Evolutionary conservation across 2,329 filamentous ascomycete species (phyloP).

Genomic region (Cephalotrichum gorgonifer): DNA sequence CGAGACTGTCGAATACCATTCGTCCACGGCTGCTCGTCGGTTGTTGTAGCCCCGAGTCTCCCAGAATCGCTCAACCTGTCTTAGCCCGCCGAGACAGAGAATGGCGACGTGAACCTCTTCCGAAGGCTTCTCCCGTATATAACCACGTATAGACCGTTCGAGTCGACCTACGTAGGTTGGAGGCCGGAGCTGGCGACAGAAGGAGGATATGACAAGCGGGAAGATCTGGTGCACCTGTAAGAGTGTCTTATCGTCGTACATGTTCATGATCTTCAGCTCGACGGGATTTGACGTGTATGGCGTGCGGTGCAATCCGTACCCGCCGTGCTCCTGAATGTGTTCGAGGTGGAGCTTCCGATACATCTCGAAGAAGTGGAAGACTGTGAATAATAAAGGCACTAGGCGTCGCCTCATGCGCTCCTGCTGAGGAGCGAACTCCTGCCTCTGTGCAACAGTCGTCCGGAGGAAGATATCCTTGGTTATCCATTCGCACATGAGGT

Average conservation of each 20-base stretch:
- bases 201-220: constrained; percentile 53
- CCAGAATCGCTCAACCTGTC: constrained; percentile 55
- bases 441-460: constrained; percentile 41
- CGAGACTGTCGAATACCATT: constrained; percentile 36
- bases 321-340: constrained; percentile 40
- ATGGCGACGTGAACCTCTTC: constrained; percentile 54
- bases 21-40: constrained; percentile 47
- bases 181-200: constrained; percentile 50
- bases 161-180: constrained; percentile 55
- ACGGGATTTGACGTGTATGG: constrained; percentile 54
- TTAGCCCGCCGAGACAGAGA: constrained; percentile 48
- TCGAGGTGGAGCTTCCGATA: constrained; percentile 49
- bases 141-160: constrained; percentile 52
- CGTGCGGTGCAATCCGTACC: constrained; percentile 37
- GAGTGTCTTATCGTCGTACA: constrained; percentile 55
- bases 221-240: constrained; percentile 55
- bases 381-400: constrained; percentile 52
- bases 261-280: constrained; percentile 49
- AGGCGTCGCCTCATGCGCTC: constrained; percentile 55
- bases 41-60: constrained; percentile 56
- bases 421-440: constrained; percentile 49
- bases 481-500: constrained; percentile 53
- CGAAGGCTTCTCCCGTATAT: constrained; percentile 50
- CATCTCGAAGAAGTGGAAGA: constrained; percentile 59
- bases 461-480: constrained; percentile 55